Evolutionary conservation across 768 basidiomycete genomes (phyloP).

Genomic region (Tulasnella sp.): DNA sequence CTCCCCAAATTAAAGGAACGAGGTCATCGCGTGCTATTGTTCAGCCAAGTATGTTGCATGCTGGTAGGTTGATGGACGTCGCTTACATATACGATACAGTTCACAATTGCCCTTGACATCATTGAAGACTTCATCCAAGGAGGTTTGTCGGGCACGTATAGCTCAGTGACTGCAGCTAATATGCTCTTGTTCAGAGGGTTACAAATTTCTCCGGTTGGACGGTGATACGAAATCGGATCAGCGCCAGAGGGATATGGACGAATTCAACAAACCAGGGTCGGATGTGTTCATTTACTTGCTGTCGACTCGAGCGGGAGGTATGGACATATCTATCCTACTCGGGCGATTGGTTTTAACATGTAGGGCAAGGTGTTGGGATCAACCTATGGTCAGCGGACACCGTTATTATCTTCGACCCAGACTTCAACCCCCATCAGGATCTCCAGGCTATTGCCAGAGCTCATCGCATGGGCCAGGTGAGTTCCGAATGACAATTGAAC

Average conservation of each 20-base stretch:
- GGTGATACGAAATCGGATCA: constrained; percentile 81
- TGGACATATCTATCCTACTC: constrained; percentile 40
- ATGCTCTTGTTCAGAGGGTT: constrained; percentile 54
- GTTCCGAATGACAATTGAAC: not conserved
- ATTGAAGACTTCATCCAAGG: constrained; percentile 87
- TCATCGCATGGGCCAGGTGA: constrained; percentile 79
- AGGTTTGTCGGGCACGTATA: not conserved
- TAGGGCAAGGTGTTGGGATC: constrained; percentile 51
- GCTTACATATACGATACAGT: constrained; percentile 52
- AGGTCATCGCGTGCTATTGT: constrained; percentile 87
- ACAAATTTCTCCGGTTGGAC: constrained; percentile 84
- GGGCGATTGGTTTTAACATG: not conserved
- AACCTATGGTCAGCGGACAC: constrained; percentile 93
- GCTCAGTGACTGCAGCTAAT: not conserved
- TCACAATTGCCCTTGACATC: constrained; percentile 82
- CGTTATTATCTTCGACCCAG: constrained; percentile 90
- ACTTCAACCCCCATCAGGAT: constrained; percentile 98
- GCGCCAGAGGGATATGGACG: constrained; percentile 95
- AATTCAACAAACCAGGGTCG: constrained; percentile 85
- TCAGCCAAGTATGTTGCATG: constrained; percentile 70
- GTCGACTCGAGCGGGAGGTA: constrained; percentile 91
- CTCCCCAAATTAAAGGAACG: constrained; percentile 82
- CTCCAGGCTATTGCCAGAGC: constrained; percentile 94
- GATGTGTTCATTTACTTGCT: constrained; percentile 90
- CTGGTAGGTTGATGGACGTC: constrained; percentile 13